A percentile compares a stretch with the other conserved stretches of the same genome.
These are phyloP conservation scores for Filobasidium wieringae DNA, from an alignment of 768 basidiomycete genomes.

Conservation along the genomic window DNA sequence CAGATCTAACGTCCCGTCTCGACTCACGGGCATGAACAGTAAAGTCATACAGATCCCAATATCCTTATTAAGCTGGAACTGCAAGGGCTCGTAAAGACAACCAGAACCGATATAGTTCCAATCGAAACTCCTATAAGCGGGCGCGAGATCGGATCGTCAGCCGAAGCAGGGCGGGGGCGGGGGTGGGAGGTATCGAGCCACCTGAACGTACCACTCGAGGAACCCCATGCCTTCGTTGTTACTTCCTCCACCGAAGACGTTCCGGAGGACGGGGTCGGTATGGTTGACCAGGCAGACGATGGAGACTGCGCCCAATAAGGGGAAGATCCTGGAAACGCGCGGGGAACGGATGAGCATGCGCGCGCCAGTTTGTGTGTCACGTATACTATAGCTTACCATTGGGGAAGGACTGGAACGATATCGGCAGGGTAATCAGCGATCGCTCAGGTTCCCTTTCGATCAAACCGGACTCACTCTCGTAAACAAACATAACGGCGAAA, in stretches of 20 bases:
- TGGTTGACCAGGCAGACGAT: conserved; percentile 39
- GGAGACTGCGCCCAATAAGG: conserved; percentile 26
- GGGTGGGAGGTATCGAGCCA: too few species aligned
- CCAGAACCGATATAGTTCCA: conserved; percentile 26
- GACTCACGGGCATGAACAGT: too few species aligned
- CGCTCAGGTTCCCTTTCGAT: too few species aligned
- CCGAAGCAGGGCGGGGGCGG: conserved; percentile 12
- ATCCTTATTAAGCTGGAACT: conserved; percentile 24
- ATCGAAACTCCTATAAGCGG: conserved; percentile 15
- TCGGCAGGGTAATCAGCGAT: too few species aligned
- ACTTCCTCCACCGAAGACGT: conserved; percentile 40
- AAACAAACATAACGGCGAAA: conserved; percentile 28
- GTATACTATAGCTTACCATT: too few species aligned
- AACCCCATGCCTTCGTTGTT: conserved; percentile 39
- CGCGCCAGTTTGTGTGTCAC: too few species aligned
- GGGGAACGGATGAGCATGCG: too few species aligned
- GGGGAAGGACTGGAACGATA: conserved; percentile 32
- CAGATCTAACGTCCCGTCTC: too few species aligned
- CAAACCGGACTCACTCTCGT: conserved; percentile 13
- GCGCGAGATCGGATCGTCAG: neutral
- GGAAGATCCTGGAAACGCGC: too few species aligned
- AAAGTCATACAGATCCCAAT: conserved; percentile 11
- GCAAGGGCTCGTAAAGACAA: conserved; percentile 33
- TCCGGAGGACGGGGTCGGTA: conserved; percentile 33
- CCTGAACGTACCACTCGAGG: conserved; percentile 2